phyloP scores from a whole-genome alignment of 2,329 filamentous ascomycete species.

The Microthyrium microscopicum region DNA sequence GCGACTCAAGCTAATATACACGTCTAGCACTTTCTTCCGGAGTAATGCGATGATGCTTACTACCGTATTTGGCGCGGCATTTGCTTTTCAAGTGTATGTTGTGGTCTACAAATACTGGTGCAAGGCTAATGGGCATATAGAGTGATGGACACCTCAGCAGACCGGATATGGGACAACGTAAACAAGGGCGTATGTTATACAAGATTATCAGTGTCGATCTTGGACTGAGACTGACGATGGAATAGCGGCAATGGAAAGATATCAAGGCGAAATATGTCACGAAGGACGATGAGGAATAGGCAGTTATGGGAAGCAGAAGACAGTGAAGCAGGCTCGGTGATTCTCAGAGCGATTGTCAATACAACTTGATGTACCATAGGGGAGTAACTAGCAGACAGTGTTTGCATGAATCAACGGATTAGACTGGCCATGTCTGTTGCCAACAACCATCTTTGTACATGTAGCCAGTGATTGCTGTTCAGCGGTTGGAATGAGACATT shows the following conservation, averaged over 20 bases:
- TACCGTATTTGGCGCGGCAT: constrained; percentile 72
- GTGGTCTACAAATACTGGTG: constrained; percentile 10
- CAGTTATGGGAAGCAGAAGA: too few species aligned
- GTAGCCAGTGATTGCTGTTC: too few species aligned
- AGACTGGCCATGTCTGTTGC: too few species aligned
- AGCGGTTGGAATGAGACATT: too few species aligned
- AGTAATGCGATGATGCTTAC: constrained; percentile 79
- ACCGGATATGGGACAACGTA: constrained; percentile 75
- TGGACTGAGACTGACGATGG: constrained; percentile 10
- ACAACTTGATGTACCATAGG: too few species aligned
- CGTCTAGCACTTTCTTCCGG: constrained; percentile 59
- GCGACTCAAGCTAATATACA: constrained; percentile 18
- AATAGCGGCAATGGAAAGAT: constrained; percentile 99
- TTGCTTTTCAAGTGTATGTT: constrained; percentile 83
- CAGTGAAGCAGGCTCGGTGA: too few species aligned
- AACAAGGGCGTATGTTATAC: constrained; percentile 73
- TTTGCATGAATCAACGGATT: too few species aligned
- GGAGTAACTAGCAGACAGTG: too few species aligned
- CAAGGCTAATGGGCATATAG: constrained; percentile 30
- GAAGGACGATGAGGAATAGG: constrained; percentile 50
- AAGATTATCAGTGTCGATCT: background rate
- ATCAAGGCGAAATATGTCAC: constrained; percentile 80
- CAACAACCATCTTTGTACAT: too few species aligned
- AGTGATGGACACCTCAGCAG: constrained; percentile 64
- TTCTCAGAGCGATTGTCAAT: too few species aligned